Base-by-base conservation (phyloP, 139 green algal species). In the Diplosphaera chodatii region DNA sequence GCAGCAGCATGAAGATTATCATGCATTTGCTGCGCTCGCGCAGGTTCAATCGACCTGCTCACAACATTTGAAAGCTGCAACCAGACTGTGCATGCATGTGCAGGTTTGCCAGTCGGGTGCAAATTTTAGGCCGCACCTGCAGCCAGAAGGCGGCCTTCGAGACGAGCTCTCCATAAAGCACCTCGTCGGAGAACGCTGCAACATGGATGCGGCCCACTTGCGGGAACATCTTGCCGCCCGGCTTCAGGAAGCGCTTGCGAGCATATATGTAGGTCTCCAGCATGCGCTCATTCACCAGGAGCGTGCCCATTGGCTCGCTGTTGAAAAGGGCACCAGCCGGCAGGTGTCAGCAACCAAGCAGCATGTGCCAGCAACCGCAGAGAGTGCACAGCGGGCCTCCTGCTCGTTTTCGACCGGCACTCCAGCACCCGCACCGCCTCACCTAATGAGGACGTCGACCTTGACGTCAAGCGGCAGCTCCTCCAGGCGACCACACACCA, bases 281-380 rank as follows among this genome's bases (percentile, higher is more conserved):
- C 94, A 99, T 98, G 62, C 93, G 85, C 77, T 99, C 94, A 70
- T 98, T 98, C 23, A 98, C 85, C 67, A 99, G 84, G 74, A 98
- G 80, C 21, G 94, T 98, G 63, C 94, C 94, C 91, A 96, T 96
- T 1, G 86, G 87, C 74, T 96, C 88, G 3, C 75, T 59, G 48
- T 18, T 5, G 48, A 74, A 48, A 48, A 6, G 10, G 37, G 37
- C 37, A 48, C 37, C 37, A 48, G 10, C 10, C 6, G 6, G 37
- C 37, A 48, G n/a, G n/a, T n/a, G n/a, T n/a, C n/a, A n/a, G n/a
- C n/a, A n/a, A n/a, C n/a, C n/a, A n/a, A n/a, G n/a, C n/a, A n/a
- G n/a, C n/a, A n/a, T n/a, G n/a, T n/a, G n/a, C n/a, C n/a, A n/a
- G n/a, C n/a, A n/a, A n/a, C n/a, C n/a, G n/a, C n/a, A n/a, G n/a